Percentiles rank a stretch among this genome's conserved stretches.
Evolutionary conservation across 768 basidiomycete species (phyloP).

Genomic region (Cystobasidium tubakii): DNA sequence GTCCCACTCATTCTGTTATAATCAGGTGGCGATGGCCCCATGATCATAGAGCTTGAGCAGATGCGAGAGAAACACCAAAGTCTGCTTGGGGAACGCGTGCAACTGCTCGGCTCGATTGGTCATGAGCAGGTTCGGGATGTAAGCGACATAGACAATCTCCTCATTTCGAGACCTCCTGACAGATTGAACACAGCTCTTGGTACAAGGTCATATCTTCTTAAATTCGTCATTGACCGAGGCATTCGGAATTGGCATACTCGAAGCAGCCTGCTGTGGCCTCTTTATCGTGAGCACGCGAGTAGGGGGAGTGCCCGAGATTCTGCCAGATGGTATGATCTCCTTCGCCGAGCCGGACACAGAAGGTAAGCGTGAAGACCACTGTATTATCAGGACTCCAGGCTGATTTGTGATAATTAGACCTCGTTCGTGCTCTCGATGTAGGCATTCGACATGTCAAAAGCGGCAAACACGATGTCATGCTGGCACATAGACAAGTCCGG

Average conservation of each 20-base stretch:
- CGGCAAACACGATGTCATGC: conserved; percentile 66
- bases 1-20: conserved; percentile 17
- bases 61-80: conserved; percentile 76
- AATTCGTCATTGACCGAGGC: conserved; percentile 94
- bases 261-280: conserved; percentile 88
- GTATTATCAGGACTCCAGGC: background rate
- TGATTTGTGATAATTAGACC: conserved; percentile 55
- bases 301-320: conserved; percentile 89
- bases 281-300: conserved; percentile 91
- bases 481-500: conserved; percentile 70
- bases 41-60: conserved; percentile 86
- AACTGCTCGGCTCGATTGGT: conserved; percentile 71
- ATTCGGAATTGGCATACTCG: conserved; percentile 94
- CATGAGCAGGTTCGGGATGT: conserved; percentile 79
- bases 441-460: conserved; percentile 66
- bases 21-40: conserved; percentile 86
- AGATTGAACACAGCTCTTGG: conserved; percentile 60
- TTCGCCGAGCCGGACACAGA: conserved; percentile 91
- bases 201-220: conserved; percentile 80
- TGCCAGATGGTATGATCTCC: conserved; percentile 89
- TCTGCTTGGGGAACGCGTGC: conserved; percentile 81
- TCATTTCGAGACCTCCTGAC: background rate
- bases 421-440: conserved; percentile 72
- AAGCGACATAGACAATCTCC: conserved; percentile 43
- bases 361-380: conserved; percentile 55